phyloP scores from a whole-genome alignment of 345 rosid species.

The Euphorbia tirucalli region DNA sequence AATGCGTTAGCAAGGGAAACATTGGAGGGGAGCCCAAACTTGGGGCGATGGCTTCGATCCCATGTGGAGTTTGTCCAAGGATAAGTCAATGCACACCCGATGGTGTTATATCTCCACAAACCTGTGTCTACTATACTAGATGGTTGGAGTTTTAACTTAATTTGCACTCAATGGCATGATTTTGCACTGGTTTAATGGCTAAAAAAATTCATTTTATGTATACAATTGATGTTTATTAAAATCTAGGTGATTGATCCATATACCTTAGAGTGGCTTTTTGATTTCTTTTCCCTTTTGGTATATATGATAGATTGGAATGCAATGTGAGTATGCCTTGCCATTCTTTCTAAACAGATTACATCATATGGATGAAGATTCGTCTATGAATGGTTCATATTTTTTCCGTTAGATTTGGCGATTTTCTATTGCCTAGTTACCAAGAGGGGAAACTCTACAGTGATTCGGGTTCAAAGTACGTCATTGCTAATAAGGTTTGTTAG shows the following conservation, averaged over 20 bases:
- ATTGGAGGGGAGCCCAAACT: slow-evolving; percentile 36
- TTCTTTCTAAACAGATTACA: no score
- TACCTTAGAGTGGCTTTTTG: not conserved
- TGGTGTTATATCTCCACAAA: slow-evolving; percentile 59
- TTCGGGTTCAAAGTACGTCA: no score
- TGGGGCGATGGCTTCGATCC: slow-evolving; percentile 64
- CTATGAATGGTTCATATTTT: no score
- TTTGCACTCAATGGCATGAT: not conserved
- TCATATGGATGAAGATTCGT: no score
- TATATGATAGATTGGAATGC: not conserved
- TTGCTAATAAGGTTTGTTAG: no score
- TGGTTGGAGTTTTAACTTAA: slow-evolving; percentile 66
- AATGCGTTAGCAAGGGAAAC: slow-evolving; percentile 25
- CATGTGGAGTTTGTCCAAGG: slow-evolving; percentile 82
- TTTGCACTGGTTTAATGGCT: not conserved
- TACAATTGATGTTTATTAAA: not conserved
- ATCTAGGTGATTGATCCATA: not conserved
- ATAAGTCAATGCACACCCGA: slow-evolving; percentile 58
- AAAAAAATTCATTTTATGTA: not conserved
- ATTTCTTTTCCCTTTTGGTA: not conserved
- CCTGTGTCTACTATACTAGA: slow-evolving; percentile 60
- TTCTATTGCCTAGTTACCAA: no score
- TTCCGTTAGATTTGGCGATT: no score
- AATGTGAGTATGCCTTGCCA: not conserved
- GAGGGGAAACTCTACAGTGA: no score